phyloP scores from a whole-genome alignment of 768 basidiomycete species.

The Russula olivacea region DNA sequence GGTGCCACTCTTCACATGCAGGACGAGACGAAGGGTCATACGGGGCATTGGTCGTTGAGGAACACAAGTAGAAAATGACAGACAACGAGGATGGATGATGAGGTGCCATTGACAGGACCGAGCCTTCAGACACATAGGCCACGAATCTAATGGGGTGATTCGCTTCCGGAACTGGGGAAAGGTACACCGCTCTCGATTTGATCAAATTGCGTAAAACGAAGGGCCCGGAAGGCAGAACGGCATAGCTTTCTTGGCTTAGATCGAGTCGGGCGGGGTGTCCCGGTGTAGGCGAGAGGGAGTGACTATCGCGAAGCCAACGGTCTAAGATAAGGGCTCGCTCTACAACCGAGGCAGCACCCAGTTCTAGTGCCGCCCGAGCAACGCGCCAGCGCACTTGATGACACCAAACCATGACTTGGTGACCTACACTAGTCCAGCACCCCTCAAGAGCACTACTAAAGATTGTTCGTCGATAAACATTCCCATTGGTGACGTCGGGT shows the following conservation, averaged over 20 bases:
- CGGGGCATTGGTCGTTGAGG: conserved; percentile 10
- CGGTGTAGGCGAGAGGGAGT: conserved; percentile 34
- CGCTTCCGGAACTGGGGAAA: conserved; percentile 42
- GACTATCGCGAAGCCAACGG: conserved; percentile 65
- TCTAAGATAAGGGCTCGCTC: conserved; percentile 43
- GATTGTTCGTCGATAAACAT: conserved; percentile 51
- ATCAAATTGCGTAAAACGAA: conserved; percentile 44
- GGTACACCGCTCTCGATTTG: conserved; percentile 39
- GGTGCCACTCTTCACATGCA: conserved; percentile 30
- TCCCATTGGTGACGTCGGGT: conserved; percentile 27
- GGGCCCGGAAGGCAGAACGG: conserved; percentile 35
- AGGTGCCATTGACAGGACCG: conserved; percentile 46
- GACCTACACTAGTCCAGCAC: conserved; percentile 94
- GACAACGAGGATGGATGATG: conserved; percentile 41
- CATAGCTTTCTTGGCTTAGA: conserved; percentile 27
- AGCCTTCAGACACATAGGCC: conserved; percentile 57
- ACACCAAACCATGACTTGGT: conserved; percentile 98
- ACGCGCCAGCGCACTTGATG: conserved; percentile 92
- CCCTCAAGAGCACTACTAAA: conserved; percentile 87
- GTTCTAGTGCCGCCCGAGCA: conserved; percentile 71
- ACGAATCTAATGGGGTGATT: conserved; percentile 36
- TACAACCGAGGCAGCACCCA: conserved; percentile 36
- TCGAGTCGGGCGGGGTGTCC: not conserved
- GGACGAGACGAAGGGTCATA: conserved; percentile 4
- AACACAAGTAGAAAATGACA: conserved; percentile 46